These are phyloP conservation scores for Chondrostereum purpureum DNA, from an alignment of 1,284 basidiomycete species.

Conservation along the genomic window DNA sequence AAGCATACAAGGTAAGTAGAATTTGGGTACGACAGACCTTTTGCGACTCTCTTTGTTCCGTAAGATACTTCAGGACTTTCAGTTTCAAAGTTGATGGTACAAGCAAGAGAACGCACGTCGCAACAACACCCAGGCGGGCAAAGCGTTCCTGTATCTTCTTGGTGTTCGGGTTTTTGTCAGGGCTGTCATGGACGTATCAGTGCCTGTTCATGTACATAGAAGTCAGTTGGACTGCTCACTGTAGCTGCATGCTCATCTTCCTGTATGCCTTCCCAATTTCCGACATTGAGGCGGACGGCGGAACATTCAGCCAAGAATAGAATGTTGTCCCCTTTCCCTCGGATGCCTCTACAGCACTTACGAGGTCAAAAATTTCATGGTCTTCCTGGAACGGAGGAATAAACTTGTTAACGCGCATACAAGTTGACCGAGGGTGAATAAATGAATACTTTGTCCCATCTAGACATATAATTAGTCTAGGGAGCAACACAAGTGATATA, in stretches of 20 bases:
- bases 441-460: conserved; percentile 49
- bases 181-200: conserved; percentile 48
- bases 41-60: conserved; percentile 70
- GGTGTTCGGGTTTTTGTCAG: conserved; percentile 86
- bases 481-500: not conserved
- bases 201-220: conserved; percentile 12
- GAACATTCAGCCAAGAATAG: conserved; percentile 79
- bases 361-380: conserved; percentile 95
- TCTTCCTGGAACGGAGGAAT: conserved; percentile 71
- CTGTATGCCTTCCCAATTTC: conserved; percentile 87
- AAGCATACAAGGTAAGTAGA: not conserved
- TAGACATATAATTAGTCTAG: conserved; percentile 15
- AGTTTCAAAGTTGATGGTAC: not conserved
- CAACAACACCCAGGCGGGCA: conserved; percentile 81
- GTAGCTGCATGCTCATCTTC: conserved; percentile 80
- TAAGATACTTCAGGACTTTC: conserved; percentile 45
- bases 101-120: conserved; percentile 28
- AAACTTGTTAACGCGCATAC: conserved; percentile 7
- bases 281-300: conserved; percentile 57
- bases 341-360: conserved; percentile 70
- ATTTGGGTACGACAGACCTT: conserved; percentile 43
- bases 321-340: conserved; percentile 90
- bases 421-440: not conserved
- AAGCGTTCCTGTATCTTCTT: conserved; percentile 82
- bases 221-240: conserved; percentile 55